Evolutionary conservation across 1,284 basidiomycete genomes (phyloP).

Genomic region (Malassezia vespertilionis): DNA sequence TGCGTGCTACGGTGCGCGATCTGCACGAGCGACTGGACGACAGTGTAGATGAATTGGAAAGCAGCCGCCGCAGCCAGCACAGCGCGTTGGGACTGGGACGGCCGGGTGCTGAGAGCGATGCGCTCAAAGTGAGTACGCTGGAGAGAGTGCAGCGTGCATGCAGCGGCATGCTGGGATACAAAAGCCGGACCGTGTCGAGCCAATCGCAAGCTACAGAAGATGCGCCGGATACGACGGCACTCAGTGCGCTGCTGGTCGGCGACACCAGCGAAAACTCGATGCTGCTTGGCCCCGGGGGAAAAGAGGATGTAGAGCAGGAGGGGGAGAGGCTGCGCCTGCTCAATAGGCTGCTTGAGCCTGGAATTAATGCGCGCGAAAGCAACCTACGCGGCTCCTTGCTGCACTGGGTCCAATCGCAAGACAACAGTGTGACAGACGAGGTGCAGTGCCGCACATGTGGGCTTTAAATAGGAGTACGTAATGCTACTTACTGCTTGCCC

Average conservation of each 20-base stretch:
- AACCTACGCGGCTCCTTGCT: background rate
- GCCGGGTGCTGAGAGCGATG: background rate
- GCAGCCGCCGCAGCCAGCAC: background rate
- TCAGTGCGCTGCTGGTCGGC: background rate
- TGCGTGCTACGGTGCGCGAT: constrained; percentile 11
- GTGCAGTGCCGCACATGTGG: background rate
- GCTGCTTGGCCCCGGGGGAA: background rate
- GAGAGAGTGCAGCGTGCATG: background rate
- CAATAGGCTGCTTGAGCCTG: background rate
- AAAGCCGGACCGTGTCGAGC: background rate
- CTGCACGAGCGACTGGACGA: constrained; percentile 12
- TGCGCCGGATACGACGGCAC: background rate
- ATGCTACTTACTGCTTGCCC: constrained; percentile 22
- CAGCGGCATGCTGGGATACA: constrained; percentile 11
- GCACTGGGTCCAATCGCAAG: background rate
- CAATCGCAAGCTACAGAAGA: background rate
- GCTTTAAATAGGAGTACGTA: no score
- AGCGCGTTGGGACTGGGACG: constrained; percentile 1
- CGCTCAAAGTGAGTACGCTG: no score
- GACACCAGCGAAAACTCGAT: background rate
- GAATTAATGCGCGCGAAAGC: background rate
- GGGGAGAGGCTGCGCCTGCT: constrained; percentile 2
- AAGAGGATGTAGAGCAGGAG: background rate
- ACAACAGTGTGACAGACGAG: background rate
- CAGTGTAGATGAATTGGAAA: no score